Conservation (phyloP, 495 filamentous ascomycete species). For the Xylaria bambusicola region DNA sequence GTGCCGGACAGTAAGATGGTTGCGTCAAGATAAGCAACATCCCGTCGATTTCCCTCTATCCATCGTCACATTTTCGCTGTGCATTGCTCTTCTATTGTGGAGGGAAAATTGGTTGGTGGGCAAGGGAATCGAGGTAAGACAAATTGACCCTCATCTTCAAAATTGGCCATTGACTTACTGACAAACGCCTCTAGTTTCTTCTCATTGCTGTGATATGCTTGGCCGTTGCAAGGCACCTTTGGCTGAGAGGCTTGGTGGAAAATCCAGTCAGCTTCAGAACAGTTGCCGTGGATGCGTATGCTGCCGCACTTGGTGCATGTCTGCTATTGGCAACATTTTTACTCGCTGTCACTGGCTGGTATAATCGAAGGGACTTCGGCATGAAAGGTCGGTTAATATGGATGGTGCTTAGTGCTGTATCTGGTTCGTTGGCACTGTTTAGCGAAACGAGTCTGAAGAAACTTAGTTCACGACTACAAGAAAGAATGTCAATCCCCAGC, state of each 20-base stretch:
- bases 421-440: constrained; percentile 10
- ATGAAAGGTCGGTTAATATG: constrained; percentile 4
- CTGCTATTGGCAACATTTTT: constrained; percentile 9
- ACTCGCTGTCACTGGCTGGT: constrained; percentile 16
- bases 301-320: constrained; percentile 12
- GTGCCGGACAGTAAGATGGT: constrained; percentile 11
- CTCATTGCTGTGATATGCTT: constrained; percentile 10
- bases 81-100: constrained; percentile 11
- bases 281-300: constrained; percentile 2
- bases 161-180: too few species aligned
- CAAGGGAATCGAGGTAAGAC: constrained; percentile 19
- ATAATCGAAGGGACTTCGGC: constrained; percentile 19
- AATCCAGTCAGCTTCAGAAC: not conserved
- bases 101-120: constrained; percentile 20
- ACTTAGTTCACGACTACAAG: constrained; percentile 8
- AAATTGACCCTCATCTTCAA: not conserved
- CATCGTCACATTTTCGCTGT: constrained; percentile 7
- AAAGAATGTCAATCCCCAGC: constrained; percentile 1
- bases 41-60: constrained; percentile 8
- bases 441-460: constrained; percentile 13
- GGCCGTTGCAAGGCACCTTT: constrained; percentile 7
- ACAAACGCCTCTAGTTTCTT: constrained; percentile 9
- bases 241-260: constrained; percentile 11
- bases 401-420: constrained; percentile 8
- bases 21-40: constrained; percentile 4